Evolutionary conservation across 129 eudicot species (phyloP), one percentile per base, ranked within the genome.

Genomic region (sunflower (Helianthus annuus)): DNA sequence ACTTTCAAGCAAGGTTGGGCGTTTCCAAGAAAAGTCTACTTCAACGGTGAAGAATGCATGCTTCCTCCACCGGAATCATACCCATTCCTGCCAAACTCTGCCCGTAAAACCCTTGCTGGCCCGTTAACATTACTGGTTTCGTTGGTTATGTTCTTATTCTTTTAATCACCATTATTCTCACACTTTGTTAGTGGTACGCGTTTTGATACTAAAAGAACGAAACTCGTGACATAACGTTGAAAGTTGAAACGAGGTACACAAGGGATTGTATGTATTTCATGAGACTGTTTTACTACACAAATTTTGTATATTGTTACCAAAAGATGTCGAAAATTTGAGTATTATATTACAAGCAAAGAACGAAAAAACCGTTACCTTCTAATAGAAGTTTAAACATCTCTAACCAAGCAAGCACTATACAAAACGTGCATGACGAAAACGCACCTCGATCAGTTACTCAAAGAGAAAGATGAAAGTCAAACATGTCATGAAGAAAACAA

Each of bases 41-140:
- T 90, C 85, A 90, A 87, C 52, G 94, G 94, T 40, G 94, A 90
- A 15, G 91, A 90, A 49, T 87, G 96, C 69, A 81, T 81, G 82
- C 76, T 87, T 70, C 94, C 96, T 34, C 83, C 94, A 7, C 91
- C 96, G 17, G 93, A 90, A 57, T 64, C 91, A 57, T 90, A 90
- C 61, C 96, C 96, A 13, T 83, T 75, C 40, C 82, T 90, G 44
- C 96, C 94, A 27, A 90, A 83, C 74, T 78, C 85, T 6, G 90
- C 90, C 29, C 72, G 22, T 64, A 51, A 55, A 66, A 79, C 54
- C 72, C 75, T 45, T 32, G 64, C 73, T 40, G 55, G 64, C 4
- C 63, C 68, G 54, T 60, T 78, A 10, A 51, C 82, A 4, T 66
- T 72, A 44, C 40, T 81, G 34, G 48, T 36, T 46, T 68, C 77